phyloP scores from a whole-genome alignment of 371 early-diverging fungal species.

The Haplosporangium sp. region DNA sequence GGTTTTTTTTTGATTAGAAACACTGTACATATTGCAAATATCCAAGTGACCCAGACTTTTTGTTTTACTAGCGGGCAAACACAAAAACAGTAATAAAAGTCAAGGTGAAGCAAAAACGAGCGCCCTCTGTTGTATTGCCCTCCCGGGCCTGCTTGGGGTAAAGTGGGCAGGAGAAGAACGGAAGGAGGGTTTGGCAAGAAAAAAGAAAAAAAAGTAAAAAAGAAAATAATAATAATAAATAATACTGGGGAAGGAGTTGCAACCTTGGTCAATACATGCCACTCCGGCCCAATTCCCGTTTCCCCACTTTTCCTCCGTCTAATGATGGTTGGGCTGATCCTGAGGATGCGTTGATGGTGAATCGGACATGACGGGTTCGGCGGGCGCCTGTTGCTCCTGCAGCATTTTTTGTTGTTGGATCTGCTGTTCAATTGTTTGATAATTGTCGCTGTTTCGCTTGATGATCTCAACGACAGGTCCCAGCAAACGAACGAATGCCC shows the following conservation, averaged over 20 bases:
- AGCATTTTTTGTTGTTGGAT: slow-evolving; percentile 43
- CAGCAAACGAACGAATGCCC: slow-evolving; percentile 91
- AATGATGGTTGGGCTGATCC: slow-evolving; percentile 37
- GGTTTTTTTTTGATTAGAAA: no score
- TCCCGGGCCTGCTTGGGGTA: slow-evolving; percentile 11
- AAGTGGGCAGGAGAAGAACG: slow-evolving; percentile 4
- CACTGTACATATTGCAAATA: no score
- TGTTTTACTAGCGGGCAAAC: slow-evolving; percentile 5
- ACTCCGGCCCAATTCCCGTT: no score
- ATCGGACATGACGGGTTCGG: slow-evolving; percentile 10
- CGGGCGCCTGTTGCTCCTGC: slow-evolving; percentile 39
- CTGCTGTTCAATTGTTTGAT: slow-evolving; percentile 61
- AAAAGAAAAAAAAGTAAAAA: slow-evolving; percentile 3
- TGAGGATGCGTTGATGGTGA: slow-evolving; percentile 15
- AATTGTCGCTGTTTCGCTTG: slow-evolving; percentile 89
- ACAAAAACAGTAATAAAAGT: background rate
- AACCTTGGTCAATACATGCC: no score
- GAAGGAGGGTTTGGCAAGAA: background rate
- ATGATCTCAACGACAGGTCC: slow-evolving; percentile 95
- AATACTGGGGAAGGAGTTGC: background rate
- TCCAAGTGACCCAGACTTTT: background rate
- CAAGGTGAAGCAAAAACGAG: background rate
- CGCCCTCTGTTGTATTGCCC: slow-evolving; percentile 6
- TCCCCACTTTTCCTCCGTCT: background rate
- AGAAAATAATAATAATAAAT: background rate